These are phyloP conservation scores for Solanum bukasovii DNA, from an alignment of 257 asterid genomes.

Conservation along the genomic window DNA sequence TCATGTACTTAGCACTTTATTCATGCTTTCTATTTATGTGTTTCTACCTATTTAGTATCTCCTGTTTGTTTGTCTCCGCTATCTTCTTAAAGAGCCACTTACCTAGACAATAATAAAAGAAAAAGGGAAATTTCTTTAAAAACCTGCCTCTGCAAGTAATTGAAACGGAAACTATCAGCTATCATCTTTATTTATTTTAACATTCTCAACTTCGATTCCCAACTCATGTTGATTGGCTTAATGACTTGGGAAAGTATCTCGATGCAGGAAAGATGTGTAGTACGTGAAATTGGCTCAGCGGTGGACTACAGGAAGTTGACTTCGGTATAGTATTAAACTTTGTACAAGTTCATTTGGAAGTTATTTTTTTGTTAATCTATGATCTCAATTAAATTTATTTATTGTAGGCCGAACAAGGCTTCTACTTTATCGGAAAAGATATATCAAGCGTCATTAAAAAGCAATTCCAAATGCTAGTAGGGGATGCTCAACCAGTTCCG, in stretches of 20 bases:
- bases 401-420: slow-evolving; percentile 68
- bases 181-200: background rate
- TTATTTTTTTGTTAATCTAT: background rate
- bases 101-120: background rate
- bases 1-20: background rate
- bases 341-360: background rate
- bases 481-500: slow-evolving; percentile 41
- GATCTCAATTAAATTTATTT: background rate
- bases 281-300: slow-evolving; percentile 76
- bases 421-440: slow-evolving; percentile 52
- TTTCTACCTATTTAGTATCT: background rate
- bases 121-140: background rate
- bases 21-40: background rate
- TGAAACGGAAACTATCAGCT: background rate
- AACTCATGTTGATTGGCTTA: background rate
- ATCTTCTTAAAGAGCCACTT: background rate
- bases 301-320: slow-evolving; percentile 85
- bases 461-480: slow-evolving; percentile 58
- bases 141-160: background rate
- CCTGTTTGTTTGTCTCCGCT: background rate
- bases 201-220: background rate
- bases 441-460: slow-evolving; percentile 48
- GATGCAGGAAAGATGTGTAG: slow-evolving; percentile 78
- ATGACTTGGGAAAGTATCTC: slow-evolving; percentile 6
- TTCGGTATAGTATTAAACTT: slow-evolving; percentile 33